Evolutionary conservation across 202 grass and related monocot species (phyloP), one percentile per base, ranked within the genome.

Genomic region (Tripidium arundinaceum): DNA sequence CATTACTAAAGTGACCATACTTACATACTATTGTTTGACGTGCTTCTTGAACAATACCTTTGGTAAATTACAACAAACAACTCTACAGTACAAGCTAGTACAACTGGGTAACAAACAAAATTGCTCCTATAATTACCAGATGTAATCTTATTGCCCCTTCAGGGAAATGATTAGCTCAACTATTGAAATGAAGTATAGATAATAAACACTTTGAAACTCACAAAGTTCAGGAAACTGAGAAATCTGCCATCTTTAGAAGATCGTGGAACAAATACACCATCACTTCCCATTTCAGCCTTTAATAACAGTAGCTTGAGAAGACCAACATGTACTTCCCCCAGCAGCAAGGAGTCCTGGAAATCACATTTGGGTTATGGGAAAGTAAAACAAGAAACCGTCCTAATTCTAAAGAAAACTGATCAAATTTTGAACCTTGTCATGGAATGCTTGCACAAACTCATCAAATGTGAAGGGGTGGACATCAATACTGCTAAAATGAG

Each of bases 391-490:
- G 8, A 60, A 72, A 77, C 29, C 49, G 31, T 75, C 62, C 18
- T 37, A 49, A 55, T 67, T 73, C 54, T 45, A 73, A 29, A 74
- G 11, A 26, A 69, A 72, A 26, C 8, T 24, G 16, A 45, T n/a
- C 25, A 78, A 37, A 69, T 36, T 24, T 65, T 61, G 68, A 37
- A 98, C 97, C 97, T 99, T 99, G 65, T 96, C 97, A 83, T 96
- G 97, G 80, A 99, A 96, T 62, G 92, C 89, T 77, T 96, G 92
- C 11, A 60, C 87, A 87, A 99, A 96, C 85, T 96, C 97, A 77
- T 99, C 97, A 85, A 99, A 74, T 71, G 90, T 96, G 59, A 99
- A 99, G 19, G 86, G 74, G 62, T 81, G 31, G 60, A 90, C 67
- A 91, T 93, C 83, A 82, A 91, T 82, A 81, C 69, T 85, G 33